These are phyloP conservation scores for Pythium angustatum DNA, from an alignment of 352 stramenopile genomes.

Conservation along the genomic window DNA sequence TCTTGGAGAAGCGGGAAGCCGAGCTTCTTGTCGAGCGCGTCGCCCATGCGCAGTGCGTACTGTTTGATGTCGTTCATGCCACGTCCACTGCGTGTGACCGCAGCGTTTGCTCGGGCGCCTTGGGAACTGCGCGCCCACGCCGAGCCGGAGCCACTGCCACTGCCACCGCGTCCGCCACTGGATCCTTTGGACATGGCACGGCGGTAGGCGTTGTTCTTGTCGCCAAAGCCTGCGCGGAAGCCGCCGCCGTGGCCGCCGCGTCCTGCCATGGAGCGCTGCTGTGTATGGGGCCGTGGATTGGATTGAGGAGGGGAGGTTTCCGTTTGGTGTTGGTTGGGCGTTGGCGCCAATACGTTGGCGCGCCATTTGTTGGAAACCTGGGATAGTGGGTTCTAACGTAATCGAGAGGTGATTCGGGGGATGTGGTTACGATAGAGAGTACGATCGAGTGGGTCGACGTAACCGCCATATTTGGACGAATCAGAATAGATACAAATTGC, in stretches of 20 bases:
- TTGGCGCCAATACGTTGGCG: conserved; percentile 2
- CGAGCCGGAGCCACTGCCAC: conserved; percentile 35
- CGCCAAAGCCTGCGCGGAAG: not conserved
- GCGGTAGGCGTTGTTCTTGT: conserved; percentile 38
- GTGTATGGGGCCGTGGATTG: too few relatives aligned
- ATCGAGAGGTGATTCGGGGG: too few relatives aligned
- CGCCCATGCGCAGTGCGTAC: conserved; percentile 54
- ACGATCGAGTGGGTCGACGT: too few relatives aligned
- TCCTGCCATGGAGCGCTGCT: conserved; percentile 1
- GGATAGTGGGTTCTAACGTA: too few relatives aligned
- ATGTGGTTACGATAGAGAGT: too few relatives aligned
- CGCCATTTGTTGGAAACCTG: too few relatives aligned
- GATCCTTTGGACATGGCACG: conserved; percentile 56
- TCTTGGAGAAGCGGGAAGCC: conserved; percentile 64
- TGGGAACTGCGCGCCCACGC: conserved; percentile 75
- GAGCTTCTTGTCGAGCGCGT: conserved; percentile 71
- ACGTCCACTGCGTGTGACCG: conserved; percentile 33
- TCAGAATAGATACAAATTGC: too few relatives aligned
- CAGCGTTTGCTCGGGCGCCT: conserved; percentile 64
- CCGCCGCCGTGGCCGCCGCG: not conserved
- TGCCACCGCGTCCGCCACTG: too few relatives aligned
- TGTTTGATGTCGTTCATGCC: conserved; percentile 66
- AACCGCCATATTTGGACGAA: too few relatives aligned
- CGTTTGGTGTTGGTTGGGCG: not conserved
- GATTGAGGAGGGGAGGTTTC: not conserved